These are phyloP conservation scores for Raffaelea ambrosiae DNA, from an alignment of 2,329 filamentous ascomycete species.

Conservation along the genomic window DNA sequence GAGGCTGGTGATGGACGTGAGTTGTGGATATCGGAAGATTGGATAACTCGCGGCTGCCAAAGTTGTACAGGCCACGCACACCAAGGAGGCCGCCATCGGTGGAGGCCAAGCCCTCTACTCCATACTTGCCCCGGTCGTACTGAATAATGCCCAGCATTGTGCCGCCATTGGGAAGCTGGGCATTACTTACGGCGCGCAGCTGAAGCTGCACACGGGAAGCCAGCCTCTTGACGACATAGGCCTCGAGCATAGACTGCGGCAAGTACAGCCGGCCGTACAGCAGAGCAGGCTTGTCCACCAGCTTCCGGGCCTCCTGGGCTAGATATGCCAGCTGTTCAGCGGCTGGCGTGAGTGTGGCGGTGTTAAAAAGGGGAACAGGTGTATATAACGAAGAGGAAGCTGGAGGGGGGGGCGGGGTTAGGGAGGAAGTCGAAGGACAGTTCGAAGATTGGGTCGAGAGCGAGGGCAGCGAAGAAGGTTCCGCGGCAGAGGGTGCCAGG, in stretches of 20 bases:
- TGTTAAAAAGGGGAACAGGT: conserved; percentile 1
- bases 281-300: conserved; percentile 29
- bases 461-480: background rate
- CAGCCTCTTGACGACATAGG: conserved; percentile 70
- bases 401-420: background rate
- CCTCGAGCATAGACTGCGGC: conserved; percentile 78
- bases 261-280: conserved; percentile 75
- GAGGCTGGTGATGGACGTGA: too few species aligned
- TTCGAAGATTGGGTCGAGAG: background rate
- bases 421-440: background rate
- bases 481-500: background rate
- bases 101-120: conserved; percentile 81
- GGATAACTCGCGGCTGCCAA: conserved; percentile 42
- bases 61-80: conserved; percentile 86
- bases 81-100: conserved; percentile 88
- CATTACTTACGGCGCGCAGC: conserved; percentile 68
- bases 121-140: conserved; percentile 81
- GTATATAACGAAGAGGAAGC: conserved; percentile 25
- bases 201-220: conserved; percentile 72
- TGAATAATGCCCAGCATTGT: conserved; percentile 66
- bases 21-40: too few species aligned
- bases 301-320: conserved; percentile 13
- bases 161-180: conserved; percentile 63
- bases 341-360: conserved; percentile 9
- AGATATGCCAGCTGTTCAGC: conserved; percentile 9